Evolutionary conservation across 108 stramenopile genomes (phyloP).

Genomic region (Conticribra guillardii): DNA sequence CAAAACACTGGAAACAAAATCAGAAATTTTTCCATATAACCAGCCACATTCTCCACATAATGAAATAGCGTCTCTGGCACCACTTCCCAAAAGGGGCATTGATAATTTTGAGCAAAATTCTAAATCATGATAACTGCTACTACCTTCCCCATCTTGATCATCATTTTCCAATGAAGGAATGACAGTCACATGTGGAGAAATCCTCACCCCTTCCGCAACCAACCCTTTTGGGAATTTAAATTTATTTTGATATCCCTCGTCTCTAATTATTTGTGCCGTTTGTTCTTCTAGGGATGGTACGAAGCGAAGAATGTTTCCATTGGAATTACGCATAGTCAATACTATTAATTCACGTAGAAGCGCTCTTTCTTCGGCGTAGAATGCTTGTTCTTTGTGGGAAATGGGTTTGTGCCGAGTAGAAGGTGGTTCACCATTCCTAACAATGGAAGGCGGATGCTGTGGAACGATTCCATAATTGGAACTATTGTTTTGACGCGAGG

Average conservation of each 20-base stretch:
- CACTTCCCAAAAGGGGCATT: conserved; percentile 61
- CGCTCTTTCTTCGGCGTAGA: conserved; percentile 27
- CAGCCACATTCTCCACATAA: conserved; percentile 87
- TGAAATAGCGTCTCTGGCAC: conserved; percentile 70
- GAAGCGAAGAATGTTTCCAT: conserved; percentile 30
- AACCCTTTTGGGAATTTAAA: background rate
- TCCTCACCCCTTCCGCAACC: conserved; percentile 20
- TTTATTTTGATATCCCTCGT: conserved; percentile 9
- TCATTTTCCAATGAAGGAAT: conserved; percentile 4
- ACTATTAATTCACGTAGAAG: conserved; percentile 42
- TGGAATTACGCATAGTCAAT: conserved; percentile 34
- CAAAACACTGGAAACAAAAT: conserved; percentile 50
- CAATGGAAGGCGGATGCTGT: no score
- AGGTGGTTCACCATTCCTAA: background rate
- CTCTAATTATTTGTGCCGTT: background rate
- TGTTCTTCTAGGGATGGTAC: conserved; percentile 33
- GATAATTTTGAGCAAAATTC: conserved; percentile 19
- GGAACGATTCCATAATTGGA: no score
- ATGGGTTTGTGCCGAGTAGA: background rate
- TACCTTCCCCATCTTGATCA: conserved; percentile 14
- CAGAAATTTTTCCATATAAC: conserved; percentile 67
- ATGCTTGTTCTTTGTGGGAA: conserved; percentile 7
- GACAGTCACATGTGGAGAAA: conserved; percentile 10
- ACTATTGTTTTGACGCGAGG: no score
- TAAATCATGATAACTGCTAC: background rate